Conservation (phyloP, 2,329 filamentous ascomycete species). For the Xylariaceae sp. region DNA sequence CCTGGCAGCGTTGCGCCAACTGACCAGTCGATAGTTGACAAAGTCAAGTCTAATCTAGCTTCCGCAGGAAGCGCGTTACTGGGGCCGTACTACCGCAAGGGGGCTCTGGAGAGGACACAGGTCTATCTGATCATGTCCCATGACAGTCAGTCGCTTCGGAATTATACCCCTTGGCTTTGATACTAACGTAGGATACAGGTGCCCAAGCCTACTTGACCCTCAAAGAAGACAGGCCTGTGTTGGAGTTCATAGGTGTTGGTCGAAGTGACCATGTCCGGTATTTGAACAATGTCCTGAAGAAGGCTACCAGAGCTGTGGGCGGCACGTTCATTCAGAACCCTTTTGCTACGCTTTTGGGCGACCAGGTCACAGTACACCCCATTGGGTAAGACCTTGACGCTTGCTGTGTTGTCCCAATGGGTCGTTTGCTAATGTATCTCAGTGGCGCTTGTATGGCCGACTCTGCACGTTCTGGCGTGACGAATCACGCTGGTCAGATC, state of each 20-base stretch:
- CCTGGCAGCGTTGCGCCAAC: constrained; percentile 42
- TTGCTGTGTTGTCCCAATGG: background rate
- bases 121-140: constrained; percentile 66
- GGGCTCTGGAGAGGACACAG: constrained; percentile 57
- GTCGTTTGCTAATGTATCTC: constrained; percentile 7
- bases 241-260: constrained; percentile 58
- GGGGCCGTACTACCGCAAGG: constrained; percentile 53
- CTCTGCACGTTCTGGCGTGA: constrained; percentile 53
- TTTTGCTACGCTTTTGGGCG: constrained; percentile 51
- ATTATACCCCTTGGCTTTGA: background rate
- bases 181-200: constrained; percentile 28
- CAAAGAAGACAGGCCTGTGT: constrained; percentile 54
- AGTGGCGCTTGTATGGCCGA: constrained; percentile 62
- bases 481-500: constrained; percentile 58
- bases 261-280: constrained; percentile 51
- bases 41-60: constrained; percentile 44
- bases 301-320: constrained; percentile 54
- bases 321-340: constrained; percentile 58
- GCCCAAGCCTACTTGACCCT: constrained; percentile 59
- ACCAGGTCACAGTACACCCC: constrained; percentile 63
- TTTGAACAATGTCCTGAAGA: constrained; percentile 48
- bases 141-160: constrained; percentile 42
- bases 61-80: constrained; percentile 51
- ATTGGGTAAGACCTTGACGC: constrained; percentile 47
- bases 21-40: constrained; percentile 36